Evolutionary conservation across 345 rosid genomes (phyloP).

Genomic region (Camelina sativa): DNA sequence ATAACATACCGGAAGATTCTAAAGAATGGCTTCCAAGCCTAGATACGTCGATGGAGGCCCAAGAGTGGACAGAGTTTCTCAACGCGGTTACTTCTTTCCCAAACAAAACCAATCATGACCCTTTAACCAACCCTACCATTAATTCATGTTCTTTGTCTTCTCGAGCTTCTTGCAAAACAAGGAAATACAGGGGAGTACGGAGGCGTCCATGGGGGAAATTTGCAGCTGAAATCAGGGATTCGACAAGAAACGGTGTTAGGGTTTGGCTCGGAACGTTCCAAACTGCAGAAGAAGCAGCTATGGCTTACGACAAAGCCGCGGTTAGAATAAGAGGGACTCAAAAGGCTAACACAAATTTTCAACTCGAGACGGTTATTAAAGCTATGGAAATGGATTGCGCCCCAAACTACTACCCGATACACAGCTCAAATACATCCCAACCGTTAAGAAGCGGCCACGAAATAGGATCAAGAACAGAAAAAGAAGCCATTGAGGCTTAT

Average conservation of each 20-base stretch:
- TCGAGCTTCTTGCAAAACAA: conserved; percentile 34
- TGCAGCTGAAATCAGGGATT: conserved; percentile 89
- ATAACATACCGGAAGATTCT: conserved; percentile 40
- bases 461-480: not conserved
- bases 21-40: conserved; percentile 52
- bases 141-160: conserved; percentile 20
- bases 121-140: not conserved
- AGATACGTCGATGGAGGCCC: conserved; percentile 67
- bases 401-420: conserved; percentile 21
- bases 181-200: conserved; percentile 80
- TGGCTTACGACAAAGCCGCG: conserved; percentile 93
- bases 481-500: conserved; percentile 16
- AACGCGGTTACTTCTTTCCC: conserved; percentile 39
- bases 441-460: not conserved
- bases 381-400: conserved; percentile 45
- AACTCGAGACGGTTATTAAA: conserved; percentile 55
- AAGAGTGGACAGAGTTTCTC: conserved; percentile 66
- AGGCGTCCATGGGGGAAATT: conserved; percentile 90
- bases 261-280: conserved; percentile 92
- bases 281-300: conserved; percentile 88
- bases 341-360: conserved; percentile 75
- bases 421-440: conserved; percentile 6
- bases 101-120: conserved; percentile 17
- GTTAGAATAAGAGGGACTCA: conserved; percentile 70
- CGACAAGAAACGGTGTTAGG: conserved; percentile 67